These are phyloP conservation scores for Penicillium hesseltinei DNA, from an alignment of 2,329 filamentous ascomycete genomes.

Conservation along the genomic window DNA sequence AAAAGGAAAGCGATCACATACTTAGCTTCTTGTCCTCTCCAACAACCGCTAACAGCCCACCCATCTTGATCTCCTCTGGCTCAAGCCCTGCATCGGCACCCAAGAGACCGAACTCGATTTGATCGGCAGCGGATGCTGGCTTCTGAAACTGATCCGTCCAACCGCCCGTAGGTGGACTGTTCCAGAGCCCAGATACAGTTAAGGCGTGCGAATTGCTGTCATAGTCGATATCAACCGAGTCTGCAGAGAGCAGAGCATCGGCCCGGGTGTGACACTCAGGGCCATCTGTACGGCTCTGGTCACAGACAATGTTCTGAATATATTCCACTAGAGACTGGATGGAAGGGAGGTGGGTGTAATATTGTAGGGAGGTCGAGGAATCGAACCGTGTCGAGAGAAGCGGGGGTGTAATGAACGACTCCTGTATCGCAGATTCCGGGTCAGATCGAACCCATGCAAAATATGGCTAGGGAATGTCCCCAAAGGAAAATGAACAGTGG, in stretches of 20 bases:
- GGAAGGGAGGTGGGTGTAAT: constrained; percentile 63
- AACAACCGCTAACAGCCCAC: constrained; percentile 74
- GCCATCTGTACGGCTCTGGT: constrained; percentile 34
- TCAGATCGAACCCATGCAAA: background rate
- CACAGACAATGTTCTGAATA: constrained; percentile 54
- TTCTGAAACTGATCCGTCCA: constrained; percentile 50
- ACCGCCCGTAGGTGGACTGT: constrained; percentile 32
- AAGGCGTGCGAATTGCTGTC: constrained; percentile 66
- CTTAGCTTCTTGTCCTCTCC: constrained; percentile 69
- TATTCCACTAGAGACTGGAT: constrained; percentile 57
- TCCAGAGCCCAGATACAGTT: constrained; percentile 65
- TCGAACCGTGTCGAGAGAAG: constrained; percentile 59
- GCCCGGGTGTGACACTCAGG: constrained; percentile 52
- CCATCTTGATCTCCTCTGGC: constrained; percentile 71
- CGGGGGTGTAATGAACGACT: constrained; percentile 63
- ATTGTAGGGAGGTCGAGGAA: constrained; percentile 65
- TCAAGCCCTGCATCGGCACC: constrained; percentile 59
- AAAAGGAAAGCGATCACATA: constrained; percentile 33
- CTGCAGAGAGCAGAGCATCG: constrained; percentile 52
- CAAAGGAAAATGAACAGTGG: background rate
- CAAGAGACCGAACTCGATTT: constrained; percentile 79
- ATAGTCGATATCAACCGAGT: constrained; percentile 74
- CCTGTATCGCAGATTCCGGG: constrained; percentile 29
- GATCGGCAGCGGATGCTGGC: constrained; percentile 39
- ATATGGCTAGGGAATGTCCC: background rate